Evolutionary conservation across 768 basidiomycete species (phyloP), one percentile per base, ranked within the genome.

Genomic region (Lentinula sp.): DNA sequence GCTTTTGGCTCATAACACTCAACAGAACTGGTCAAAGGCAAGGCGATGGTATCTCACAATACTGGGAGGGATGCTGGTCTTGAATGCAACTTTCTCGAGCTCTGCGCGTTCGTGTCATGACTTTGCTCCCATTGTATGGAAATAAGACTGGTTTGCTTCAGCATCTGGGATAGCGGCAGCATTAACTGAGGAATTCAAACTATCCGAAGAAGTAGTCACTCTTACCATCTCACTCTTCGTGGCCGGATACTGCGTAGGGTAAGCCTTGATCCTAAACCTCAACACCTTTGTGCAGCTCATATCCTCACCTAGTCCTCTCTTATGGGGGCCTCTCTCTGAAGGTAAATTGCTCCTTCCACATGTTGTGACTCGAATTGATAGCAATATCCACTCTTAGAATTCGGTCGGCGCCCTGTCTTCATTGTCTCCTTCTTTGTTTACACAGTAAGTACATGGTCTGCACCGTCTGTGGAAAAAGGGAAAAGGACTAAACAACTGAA

Each of bases 241-340:
- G 13, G 77, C 77, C n/a, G 87, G 87, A n/a, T 88, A 86, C 65
- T 84, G 81, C 62, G 76, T 86, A 21, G 86, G 86, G 75, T 75
- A 48, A 56, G 70, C 63, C 34, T 35, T 15, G 1, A 45, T 32
- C 48, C 6, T 37, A 13, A 21, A 39, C 7, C 8, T 11, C 11
- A 31, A 43, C 21, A 39, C 43, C 8, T 37, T 56, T 10, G 10
- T 61, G 32, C 46, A 23, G 52, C 35, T 57, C 9, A 50, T 28
- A n/a, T 50, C 15, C 5, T 46, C 4, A 37, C n/a, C 9, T 52
- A 75, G 74, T 0, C 85, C 85, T 2, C 69, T 85, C 6, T 50
- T 84, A 4, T 88, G 83, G 84, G 84, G 77, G 0, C 84, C 84
- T 2, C 69, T 85, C 35, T 84, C 69, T 28, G 79, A 82, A 64